A percentile compares a stretch with the other conserved stretches of the same genome.
phyloP scores from a whole-genome alignment of 1,284 basidiomycete species.

The Sphaerobolus stellatus region DNA sequence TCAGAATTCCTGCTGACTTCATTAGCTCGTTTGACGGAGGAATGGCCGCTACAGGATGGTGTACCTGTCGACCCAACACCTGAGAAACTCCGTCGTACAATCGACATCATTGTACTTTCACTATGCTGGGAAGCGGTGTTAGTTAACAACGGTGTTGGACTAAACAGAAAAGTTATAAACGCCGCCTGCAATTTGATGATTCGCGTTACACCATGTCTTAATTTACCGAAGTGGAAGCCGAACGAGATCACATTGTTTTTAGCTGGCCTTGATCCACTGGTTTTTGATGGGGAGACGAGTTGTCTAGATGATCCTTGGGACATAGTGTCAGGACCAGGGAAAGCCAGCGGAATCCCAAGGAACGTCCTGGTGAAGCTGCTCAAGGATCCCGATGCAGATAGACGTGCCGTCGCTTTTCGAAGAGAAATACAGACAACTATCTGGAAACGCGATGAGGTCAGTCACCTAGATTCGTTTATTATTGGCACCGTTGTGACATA shows the following conservation, averaged over 20 bases:
- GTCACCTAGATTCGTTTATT: conserved; percentile 23
- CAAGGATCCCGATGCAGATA: conserved; percentile 8
- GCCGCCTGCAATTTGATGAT: conserved; percentile 56
- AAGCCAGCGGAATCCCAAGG: conserved; percentile 64
- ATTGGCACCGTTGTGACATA: too few relatives aligned
- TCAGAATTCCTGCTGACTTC: conserved; percentile 62
- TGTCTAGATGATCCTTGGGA: conserved; percentile 43
- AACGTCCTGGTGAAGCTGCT: conserved; percentile 45
- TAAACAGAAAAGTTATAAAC: conserved; percentile 60
- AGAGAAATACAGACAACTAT: conserved; percentile 48
- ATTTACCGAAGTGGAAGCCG: conserved; percentile 51
- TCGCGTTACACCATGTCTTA: conserved; percentile 43
- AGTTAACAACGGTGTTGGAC: conserved; percentile 57
- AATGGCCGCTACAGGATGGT: conserved; percentile 43
- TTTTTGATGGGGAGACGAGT: conserved; percentile 30
- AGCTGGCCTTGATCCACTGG: conserved; percentile 63
- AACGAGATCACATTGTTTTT: conserved; percentile 63
- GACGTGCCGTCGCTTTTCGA: conserved; percentile 19
- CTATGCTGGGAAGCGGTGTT: conserved; percentile 71
- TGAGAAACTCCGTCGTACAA: conserved; percentile 59
- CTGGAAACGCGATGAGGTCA: conserved; percentile 65
- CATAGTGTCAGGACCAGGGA: conserved; percentile 60
- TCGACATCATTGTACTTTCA: conserved; percentile 68
- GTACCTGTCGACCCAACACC: conserved; percentile 43
- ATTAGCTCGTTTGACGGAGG: conserved; percentile 49